These are phyloP conservation scores for Sequoiadendron giganteum DNA, from an alignment of 75 land plant species.

Conservation along the genomic window DNA sequence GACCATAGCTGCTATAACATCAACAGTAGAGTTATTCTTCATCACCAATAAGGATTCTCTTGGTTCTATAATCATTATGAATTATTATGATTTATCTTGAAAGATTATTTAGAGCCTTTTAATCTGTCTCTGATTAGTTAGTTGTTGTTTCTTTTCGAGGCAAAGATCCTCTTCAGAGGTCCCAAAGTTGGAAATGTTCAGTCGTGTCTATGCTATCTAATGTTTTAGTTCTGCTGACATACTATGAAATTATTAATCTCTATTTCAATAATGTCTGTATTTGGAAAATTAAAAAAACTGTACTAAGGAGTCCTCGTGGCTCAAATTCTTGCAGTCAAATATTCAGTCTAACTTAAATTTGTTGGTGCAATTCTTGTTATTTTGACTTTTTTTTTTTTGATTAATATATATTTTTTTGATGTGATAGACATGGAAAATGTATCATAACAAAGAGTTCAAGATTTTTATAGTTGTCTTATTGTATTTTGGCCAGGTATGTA, in stretches of 20 bases:
- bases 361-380: neutral
- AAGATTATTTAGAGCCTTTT: neutral
- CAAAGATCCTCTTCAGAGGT: neutral
- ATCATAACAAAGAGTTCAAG: neutral
- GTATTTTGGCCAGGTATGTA: slow-evolving; percentile 38
- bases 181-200: neutral
- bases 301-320: neutral
- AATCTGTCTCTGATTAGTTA: neutral
- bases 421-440: neutral
- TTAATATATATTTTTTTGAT: neutral
- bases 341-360: neutral
- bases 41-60: neutral
- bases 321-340: neutral
- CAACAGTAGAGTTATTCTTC: neutral
- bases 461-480: slow-evolving; percentile 4
- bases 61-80: neutral
- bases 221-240: neutral
- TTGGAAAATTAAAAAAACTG: neutral
- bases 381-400: neutral
- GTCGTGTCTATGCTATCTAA: neutral
- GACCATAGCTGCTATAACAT: too few relatives aligned
- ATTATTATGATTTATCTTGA: neutral
- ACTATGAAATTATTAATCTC: neutral
- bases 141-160: neutral
- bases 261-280: neutral